Percentiles rank a stretch among this genome's conserved stretches.
phyloP scores from a whole-genome alignment of 768 basidiomycete species.

The Pulveroboletus sp. region DNA sequence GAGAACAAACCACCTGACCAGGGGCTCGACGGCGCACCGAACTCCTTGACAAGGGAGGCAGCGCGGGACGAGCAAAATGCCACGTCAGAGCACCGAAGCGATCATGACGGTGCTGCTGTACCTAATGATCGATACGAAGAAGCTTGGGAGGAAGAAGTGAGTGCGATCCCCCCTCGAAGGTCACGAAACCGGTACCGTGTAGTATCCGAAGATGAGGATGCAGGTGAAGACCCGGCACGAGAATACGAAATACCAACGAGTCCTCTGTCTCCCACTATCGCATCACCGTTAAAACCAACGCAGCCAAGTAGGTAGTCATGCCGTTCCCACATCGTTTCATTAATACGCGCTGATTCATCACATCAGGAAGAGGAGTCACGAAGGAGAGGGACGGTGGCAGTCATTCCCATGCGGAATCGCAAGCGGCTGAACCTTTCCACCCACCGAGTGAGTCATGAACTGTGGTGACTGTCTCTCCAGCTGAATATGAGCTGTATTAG shows the following conservation, averaged over 20 bases:
- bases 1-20: neutral
- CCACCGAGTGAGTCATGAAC: slow-evolving; percentile 4
- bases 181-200: slow-evolving; percentile 6
- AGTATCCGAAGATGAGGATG: slow-evolving; percentile 8
- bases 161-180: neutral
- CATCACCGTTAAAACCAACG: slow-evolving; percentile 4
- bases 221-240: slow-evolving; percentile 2
- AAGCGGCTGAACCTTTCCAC: neutral
- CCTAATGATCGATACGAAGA: slow-evolving; percentile 2
- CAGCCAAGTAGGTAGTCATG: slow-evolving; percentile 1
- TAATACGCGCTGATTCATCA: neutral
- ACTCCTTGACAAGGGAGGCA: neutral
- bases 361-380: slow-evolving; percentile 3
- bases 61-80: neutral
- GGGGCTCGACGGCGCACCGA: neutral
- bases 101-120: neutral
- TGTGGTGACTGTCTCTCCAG: neutral
- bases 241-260: neutral
- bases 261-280: neutral
- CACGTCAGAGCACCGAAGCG: slow-evolving; percentile 6
- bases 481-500: slow-evolving; percentile 2
- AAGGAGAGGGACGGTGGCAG: neutral
- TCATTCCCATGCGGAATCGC: neutral
- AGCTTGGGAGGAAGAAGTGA: slow-evolving; percentile 6
- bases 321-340: neutral